phyloP scores from a whole-genome alignment of 1,139 yeast species.

The Wickerhamomyces sp. region DNA sequence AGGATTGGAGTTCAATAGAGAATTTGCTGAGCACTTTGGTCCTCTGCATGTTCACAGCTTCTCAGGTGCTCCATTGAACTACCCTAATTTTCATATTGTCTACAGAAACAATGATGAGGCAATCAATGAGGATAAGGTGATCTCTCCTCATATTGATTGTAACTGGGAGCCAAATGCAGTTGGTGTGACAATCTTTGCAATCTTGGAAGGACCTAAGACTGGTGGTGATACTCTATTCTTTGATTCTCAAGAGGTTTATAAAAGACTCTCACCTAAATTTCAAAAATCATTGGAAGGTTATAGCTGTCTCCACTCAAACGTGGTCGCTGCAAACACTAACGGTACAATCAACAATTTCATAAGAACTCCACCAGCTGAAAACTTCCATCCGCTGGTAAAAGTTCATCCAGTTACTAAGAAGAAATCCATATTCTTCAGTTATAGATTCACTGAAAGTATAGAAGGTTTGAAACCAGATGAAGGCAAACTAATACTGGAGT shows the following conservation, averaged over 20 bases:
- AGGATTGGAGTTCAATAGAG: constrained; percentile 27
- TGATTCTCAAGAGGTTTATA: constrained; percentile 52
- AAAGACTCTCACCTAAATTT: constrained; percentile 51
- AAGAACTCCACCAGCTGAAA: constrained; percentile 45
- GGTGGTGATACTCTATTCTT: constrained; percentile 63
- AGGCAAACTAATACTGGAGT: constrained; percentile 44
- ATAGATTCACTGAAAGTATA: constrained; percentile 50
- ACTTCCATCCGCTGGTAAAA: constrained; percentile 52
- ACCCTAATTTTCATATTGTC: constrained; percentile 47
- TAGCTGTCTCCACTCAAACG: constrained; percentile 48
- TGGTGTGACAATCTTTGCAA: constrained; percentile 51
- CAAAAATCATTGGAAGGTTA: constrained; percentile 45
- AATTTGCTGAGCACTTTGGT: constrained; percentile 53
- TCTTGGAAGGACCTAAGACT: constrained; percentile 45
- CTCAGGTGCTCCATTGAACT: constrained; percentile 46
- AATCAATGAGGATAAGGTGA: constrained; percentile 24
- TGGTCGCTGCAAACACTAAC: constrained; percentile 44
- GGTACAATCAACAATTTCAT: constrained; percentile 42
- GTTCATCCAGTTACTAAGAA: constrained; percentile 53
- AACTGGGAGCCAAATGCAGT: constrained; percentile 64
- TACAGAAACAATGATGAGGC: constrained; percentile 38
- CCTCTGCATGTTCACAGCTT: constrained; percentile 60
- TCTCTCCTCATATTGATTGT: constrained; percentile 56
- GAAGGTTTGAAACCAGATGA: constrained; percentile 56
- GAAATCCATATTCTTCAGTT: constrained; percentile 49